phyloP scores from a whole-genome alignment of 352 stramenopile genomes.

The Pythium rishiriense region DNA sequence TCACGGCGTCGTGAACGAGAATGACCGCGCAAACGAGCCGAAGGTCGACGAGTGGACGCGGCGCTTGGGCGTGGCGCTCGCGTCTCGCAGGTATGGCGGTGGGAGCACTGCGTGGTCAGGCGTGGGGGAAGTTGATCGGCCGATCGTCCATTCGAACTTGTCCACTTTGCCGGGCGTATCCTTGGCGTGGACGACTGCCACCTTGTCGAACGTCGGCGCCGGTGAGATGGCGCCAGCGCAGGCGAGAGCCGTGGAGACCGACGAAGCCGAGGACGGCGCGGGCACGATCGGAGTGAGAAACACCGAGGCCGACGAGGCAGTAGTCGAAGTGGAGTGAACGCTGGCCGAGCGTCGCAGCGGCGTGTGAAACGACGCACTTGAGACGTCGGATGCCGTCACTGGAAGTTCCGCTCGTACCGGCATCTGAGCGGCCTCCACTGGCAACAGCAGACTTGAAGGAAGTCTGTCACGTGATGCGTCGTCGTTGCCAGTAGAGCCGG shows the following conservation, averaged over 20 bases:
- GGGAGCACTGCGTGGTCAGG: conserved; percentile 39
- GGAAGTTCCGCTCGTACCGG: conserved; percentile 10
- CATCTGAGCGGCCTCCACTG: conserved; percentile 4
- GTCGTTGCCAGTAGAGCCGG: background rate
- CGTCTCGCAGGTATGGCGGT: conserved; percentile 64
- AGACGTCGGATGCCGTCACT: background rate
- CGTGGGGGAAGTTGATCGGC: too few relatives aligned
- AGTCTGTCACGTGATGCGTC: background rate
- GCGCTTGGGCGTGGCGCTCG: conserved; percentile 63
- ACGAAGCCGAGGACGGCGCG: too few relatives aligned
- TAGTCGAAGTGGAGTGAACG: conserved; percentile 9
- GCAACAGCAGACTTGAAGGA: background rate
- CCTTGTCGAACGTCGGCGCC: conserved; percentile 63
- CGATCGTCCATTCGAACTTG: conserved; percentile 60
- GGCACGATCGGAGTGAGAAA: background rate
- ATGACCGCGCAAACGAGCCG: conserved; percentile 67
- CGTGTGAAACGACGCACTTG: conserved; percentile 34
- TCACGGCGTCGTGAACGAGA: conserved; percentile 53
- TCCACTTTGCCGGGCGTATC: conserved; percentile 58
- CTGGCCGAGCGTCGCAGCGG: conserved; percentile 32
- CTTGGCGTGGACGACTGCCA: conserved; percentile 46
- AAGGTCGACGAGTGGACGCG: conserved; percentile 82
- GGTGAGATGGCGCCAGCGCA: conserved; percentile 59
- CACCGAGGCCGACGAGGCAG: background rate
- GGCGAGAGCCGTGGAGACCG: conserved; percentile 38